Base-by-base conservation (phyloP, 177 flowering plant genomes). In the Vitis hybrid region DNA sequence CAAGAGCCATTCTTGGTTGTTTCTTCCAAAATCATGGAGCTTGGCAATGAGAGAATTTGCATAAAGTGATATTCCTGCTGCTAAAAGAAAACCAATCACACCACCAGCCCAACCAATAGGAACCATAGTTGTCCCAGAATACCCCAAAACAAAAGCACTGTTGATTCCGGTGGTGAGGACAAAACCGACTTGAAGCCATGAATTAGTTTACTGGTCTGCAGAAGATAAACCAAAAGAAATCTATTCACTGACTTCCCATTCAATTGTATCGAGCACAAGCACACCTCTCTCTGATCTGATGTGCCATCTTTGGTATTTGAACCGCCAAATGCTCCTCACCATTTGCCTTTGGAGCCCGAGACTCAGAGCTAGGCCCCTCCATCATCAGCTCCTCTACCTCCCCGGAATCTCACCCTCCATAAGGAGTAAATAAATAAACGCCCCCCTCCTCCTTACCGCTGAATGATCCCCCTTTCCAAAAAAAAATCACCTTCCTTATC, bases 91-190 rank as follows among this genome's bases (percentile, higher is more conserved):
- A 55, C 98, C 98, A 21, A 88, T 54, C 2, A 82, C 79, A 21
- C 98, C 99, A 19, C 63, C 81, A 6, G 78, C 65, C 99, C 99
- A 95, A 60, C 98, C 97, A 54, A 95, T 78, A 57, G 93, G 97
- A 72, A 95, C 94, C 99, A 93, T 91, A 50, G 91, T 73, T 0
- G 92, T 72, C 14, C 89, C 97, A 7, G 97, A 87, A 66, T 93
- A 95, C 62, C 99, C 98, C 76, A 95, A 79, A 15, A 88, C 91
- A 77, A 85, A 95, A 0, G 93, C 93, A 69, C 99, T 93, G 87
- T 95, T 95, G 72, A 93, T 82, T n/a, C 96, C 96, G 5, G 98
- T 90, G 9, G 98, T 87, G 56, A 95, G 92, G 40, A 95, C 89
- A 68, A 93, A 91, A 2, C 84, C 94, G 56, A 72, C 97, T 78